phyloP scores from a whole-genome alignment of 208 protist species.

The Crithidia bombi region DNA sequence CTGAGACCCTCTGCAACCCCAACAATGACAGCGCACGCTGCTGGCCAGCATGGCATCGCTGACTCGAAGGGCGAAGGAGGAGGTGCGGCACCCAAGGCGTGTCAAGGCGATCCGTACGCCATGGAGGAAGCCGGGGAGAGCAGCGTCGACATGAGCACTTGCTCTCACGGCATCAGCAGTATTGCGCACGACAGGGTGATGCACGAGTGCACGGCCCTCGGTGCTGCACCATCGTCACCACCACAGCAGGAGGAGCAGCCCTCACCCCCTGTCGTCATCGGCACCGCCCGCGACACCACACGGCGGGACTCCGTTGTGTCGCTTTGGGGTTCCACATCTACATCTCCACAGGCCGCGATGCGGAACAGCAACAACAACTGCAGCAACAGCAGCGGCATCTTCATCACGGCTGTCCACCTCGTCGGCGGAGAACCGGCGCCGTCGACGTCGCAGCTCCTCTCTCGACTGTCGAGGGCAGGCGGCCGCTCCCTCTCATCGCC shows the following conservation, averaged over 20 bases:
- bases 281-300: too few species aligned
- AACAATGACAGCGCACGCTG: too few species aligned
- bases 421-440: constrained; percentile 4
- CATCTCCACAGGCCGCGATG: not conserved
- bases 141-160: constrained; percentile 9
- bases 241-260: not conserved
- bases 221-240: not conserved
- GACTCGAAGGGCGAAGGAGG: too few species aligned
- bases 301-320: not conserved
- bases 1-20: not conserved
- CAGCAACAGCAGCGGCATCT: constrained; percentile 20
- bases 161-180: constrained; percentile 16
- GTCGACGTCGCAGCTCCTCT: constrained; percentile 18
- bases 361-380: constrained; percentile 14
- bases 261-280: not conserved
- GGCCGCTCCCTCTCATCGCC: not conserved
- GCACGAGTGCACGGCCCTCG: not conserved
- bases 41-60: too few species aligned
- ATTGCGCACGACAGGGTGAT: not conserved
- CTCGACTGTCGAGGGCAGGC: constrained; percentile 1
- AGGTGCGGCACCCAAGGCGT: too few species aligned
- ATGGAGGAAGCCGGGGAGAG: not conserved
- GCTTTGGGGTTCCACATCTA: not conserved
- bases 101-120: too few species aligned
- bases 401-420: constrained; percentile 15